Base-by-base conservation (phyloP, 1,139 yeast species). In the Tardiomyces digboiensis region DNA sequence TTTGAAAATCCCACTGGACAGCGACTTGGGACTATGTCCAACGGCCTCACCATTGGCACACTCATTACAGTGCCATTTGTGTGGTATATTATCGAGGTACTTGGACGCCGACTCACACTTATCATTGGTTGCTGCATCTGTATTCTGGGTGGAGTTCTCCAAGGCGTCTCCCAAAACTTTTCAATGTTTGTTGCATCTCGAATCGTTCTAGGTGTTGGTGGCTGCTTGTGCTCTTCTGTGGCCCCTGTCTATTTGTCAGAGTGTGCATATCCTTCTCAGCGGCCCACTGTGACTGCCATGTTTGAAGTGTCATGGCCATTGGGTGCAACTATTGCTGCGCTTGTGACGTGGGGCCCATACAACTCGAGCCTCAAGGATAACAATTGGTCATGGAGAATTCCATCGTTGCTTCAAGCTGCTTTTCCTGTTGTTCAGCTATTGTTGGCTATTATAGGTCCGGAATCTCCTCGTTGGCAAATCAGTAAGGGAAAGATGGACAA, bases 391-490 rank as follows among this genome's bases (percentile, higher is more conserved):
- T 72, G 74, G 74, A 63, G 74, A 58, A 53, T 69, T 38, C 75
- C 75, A 29, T 60, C 71, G 7, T 55, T 65, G 45, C 33, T 68
- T 39, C 74, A 73, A 57, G 68, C 64, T 38, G 52, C 59, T 26
- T 58, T 66, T 52, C 73, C 76, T 14, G 14, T 61, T 3, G n/a
- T 67, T 19, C 72, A 66, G 50, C 36, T 53, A 14, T n/a, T 48
- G 42, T 43, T 51, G 21, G 50, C 53, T 14, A 47, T 42, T 40
- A 49, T 59, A 54, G 67, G 68, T 47, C 73, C 76, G 8, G 89
- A 82, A 57, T 79, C 86, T 13, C 88, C 91, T 49, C 75, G 89
- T 67, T 82, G 84, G 84, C 70, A 81, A 52, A 66, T 80, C 52
- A 68, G 80, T 19, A 68, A 72, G 46, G 75, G 72, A 42, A 69